These are phyloP conservation scores for Paraconiothyrium sp. DNA, from an alignment of 2,329 filamentous ascomycete species.

Conservation along the genomic window DNA sequence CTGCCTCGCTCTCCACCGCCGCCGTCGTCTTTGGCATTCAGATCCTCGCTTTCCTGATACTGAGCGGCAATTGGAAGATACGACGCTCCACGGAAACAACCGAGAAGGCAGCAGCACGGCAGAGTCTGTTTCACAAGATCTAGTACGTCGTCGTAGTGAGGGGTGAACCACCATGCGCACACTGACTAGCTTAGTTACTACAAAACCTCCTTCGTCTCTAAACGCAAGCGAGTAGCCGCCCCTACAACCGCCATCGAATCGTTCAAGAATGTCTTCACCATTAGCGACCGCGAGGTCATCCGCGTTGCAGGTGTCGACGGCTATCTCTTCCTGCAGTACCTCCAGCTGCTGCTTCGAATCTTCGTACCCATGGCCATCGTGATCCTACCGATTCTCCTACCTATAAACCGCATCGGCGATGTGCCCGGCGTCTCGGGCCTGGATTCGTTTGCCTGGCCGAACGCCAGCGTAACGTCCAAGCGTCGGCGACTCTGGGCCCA, in stretches of 20 bases:
- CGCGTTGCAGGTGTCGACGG: conserved; percentile 95
- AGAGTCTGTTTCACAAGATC: conserved; percentile 50
- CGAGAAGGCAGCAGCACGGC: conserved; percentile 36
- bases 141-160: conserved; percentile 37
- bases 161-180: neutral
- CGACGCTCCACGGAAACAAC: conserved; percentile 31
- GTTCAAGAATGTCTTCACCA: conserved; percentile 66
- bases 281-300: conserved; percentile 83
- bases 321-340: conserved; percentile 95
- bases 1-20: conserved; percentile 47
- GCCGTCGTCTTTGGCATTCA: conserved; percentile 49
- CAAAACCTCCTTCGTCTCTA: conserved; percentile 50
- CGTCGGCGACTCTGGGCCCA: conserved; percentile 84
- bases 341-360: conserved; percentile 86
- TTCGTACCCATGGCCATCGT: conserved; percentile 83
- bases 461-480: conserved; percentile 71
- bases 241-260: conserved; percentile 48
- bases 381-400: conserved; percentile 85
- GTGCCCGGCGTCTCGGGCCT: conserved; percentile 63
- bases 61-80: conserved; percentile 51
- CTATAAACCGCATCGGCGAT: conserved; percentile 80
- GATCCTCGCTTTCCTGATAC: conserved; percentile 44
- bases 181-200: conserved; percentile 46
- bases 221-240: conserved; percentile 46
- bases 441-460: conserved; percentile 87